Base-by-base conservation (phyloP, 345 rosid genomes). In the Pelargonium nanum region DNA sequence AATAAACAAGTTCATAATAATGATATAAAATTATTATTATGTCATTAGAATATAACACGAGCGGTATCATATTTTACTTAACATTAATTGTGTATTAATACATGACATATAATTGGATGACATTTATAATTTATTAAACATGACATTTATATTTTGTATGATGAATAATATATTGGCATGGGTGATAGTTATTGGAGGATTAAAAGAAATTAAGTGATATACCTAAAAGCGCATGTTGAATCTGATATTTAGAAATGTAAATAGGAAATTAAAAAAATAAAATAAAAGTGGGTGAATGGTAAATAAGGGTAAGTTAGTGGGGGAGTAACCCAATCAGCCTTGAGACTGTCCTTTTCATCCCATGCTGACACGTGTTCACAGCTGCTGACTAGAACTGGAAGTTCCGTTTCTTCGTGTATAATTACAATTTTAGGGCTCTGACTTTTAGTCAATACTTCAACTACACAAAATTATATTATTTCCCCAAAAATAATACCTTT, bases 291-390 rank as follows among this genome's bases (percentile, higher is more conserved):
- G 13, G 15, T 6, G 48, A 40, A 3, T 40, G 48, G 15, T 61
- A 65, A 68, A 1, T 25, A 10, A 12, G 7, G 0, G 0, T 1
- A 13, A n/a, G n/a, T n/a, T n/a, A n/a, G n/a, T n/a, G 19, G 26
- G 63, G 62, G n/a, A 55, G 59, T 5, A 59, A 61, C 48, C 53
- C 62, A 59, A 58, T 55, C 68, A 60, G 54, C 21, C n/a, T 2
- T 1, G 40, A 56, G 45, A 22, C 54, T 71, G 72, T 74, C 63
- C 53, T 54, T 68, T 57, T 28, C 28, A 15, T 63, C 74, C 76
- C 68, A 21, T 56, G 23, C 20, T 10, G 78, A 68, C 72, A 51
- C 78, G 69, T 67, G 77, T 67, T 8, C 44, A 25, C 20, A 5
- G 26, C 15, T 8, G 24, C 19, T 60, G 34, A 53, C 32, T 8